Evolutionary conservation across 73 alveolate genomes (phyloP).

Genomic region (Paramecium octaurelia): DNA sequence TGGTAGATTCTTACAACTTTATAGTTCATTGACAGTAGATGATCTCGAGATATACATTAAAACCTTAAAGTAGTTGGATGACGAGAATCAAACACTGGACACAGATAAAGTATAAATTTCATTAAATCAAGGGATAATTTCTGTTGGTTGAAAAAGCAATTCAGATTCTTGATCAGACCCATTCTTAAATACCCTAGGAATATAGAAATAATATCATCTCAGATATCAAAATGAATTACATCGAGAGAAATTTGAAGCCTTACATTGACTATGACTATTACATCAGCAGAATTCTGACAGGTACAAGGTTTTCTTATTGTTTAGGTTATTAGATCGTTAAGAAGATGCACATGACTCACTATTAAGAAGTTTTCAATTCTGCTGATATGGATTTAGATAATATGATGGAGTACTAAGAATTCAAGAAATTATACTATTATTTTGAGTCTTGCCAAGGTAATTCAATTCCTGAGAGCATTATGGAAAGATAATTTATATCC

Average conservation of each 20-base stretch:
- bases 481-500: background rate
- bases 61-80: background rate
- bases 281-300: background rate
- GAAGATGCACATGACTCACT: background rate
- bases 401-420: slow-evolving; percentile 46
- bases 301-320: background rate
- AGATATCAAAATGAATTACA: background rate
- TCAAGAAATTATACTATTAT: slow-evolving; percentile 23
- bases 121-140: background rate
- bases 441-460: background rate
- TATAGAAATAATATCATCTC: background rate
- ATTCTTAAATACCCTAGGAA: background rate
- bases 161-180: background rate
- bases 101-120: background rate
- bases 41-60: slow-evolving; percentile 22
- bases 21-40: background rate
- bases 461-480: background rate
- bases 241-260: background rate
- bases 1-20: slow-evolving; percentile 25
- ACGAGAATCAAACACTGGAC: background rate
- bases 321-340: background rate
- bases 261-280: background rate
- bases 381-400: slow-evolving; percentile 53
- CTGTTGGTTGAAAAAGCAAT: background rate
- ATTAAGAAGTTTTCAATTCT: slow-evolving; percentile 8